Conservation (phyloP, 2,329 filamentous ascomycete species). For the Cryphonectria parasitica region DNA sequence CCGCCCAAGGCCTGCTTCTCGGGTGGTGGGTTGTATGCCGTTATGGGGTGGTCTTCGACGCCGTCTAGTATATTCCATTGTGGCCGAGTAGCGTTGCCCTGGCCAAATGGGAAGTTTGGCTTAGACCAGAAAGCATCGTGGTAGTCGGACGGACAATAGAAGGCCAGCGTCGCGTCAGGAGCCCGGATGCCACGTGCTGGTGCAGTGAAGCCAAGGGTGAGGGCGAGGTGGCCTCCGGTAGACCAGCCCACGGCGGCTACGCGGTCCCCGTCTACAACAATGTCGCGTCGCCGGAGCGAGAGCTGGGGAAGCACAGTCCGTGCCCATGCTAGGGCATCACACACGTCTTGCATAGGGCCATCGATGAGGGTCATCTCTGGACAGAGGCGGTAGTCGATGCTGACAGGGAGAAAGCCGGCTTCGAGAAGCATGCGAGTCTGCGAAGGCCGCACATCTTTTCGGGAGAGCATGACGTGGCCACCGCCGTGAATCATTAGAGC, state of each 20-base stretch:
- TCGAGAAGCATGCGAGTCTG: constrained; percentile 45
- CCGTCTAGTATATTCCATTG: background rate
- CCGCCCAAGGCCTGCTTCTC: constrained; percentile 11
- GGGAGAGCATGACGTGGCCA: constrained; percentile 44
- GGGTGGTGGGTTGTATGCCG: constrained; percentile 5
- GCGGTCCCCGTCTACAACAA: constrained; percentile 36
- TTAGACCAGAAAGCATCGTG: constrained; percentile 28
- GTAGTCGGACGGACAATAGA: constrained; percentile 42
- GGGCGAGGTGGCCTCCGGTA: constrained; percentile 49
- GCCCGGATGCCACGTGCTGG: constrained; percentile 36
- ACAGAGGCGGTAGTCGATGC: constrained; percentile 55
- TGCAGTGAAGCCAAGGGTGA: constrained; percentile 47
- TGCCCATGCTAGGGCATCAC: constrained; percentile 43
- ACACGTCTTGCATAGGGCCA: constrained; percentile 50
- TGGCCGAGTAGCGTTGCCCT: background rate
- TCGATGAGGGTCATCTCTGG: constrained; percentile 50
- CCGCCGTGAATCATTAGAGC: constrained; percentile 52
- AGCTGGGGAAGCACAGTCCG: constrained; percentile 38
- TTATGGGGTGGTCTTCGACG: constrained; percentile 12
- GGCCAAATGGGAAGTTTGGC: constrained; percentile 7
- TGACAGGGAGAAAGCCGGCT: constrained; percentile 49
- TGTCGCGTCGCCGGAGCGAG: background rate
- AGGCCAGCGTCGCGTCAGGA: constrained; percentile 48
- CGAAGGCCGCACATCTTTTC: constrained; percentile 41
- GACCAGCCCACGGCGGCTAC: constrained; percentile 54